Percentiles rank a stretch among this genome's conserved stretches.
Evolutionary conservation across 768 basidiomycete species (phyloP).

Genomic region (Suillus paluster): DNA sequence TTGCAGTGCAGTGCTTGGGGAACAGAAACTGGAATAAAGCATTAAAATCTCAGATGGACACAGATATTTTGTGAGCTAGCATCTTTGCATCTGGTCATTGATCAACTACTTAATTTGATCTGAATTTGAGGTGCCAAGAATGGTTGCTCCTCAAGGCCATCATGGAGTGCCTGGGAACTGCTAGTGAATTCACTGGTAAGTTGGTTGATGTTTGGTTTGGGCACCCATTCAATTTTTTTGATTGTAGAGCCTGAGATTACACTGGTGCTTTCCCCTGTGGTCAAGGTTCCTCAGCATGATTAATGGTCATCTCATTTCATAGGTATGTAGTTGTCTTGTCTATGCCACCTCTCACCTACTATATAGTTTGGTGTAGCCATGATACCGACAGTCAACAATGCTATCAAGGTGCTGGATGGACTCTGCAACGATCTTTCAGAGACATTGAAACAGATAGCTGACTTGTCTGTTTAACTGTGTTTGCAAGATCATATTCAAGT

Average conservation of each 20-base stretch:
- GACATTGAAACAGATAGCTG: constrained; percentile 66
- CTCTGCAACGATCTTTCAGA: constrained; percentile 63
- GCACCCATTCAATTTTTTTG: background rate
- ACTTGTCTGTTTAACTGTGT: constrained; percentile 70
- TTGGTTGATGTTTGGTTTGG: background rate
- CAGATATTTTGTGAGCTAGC: constrained; percentile 60
- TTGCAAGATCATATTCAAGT: constrained; percentile 68
- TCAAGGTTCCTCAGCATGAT: constrained; percentile 58
- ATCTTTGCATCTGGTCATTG: constrained; percentile 58
- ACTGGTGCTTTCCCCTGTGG: constrained; percentile 70
- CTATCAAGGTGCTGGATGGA: constrained; percentile 65
- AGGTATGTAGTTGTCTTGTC: constrained; percentile 42
- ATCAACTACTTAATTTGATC: constrained; percentile 61
- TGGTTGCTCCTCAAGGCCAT: constrained; percentile 62
- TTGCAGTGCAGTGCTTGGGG: constrained; percentile 75
- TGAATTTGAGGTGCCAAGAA: constrained; percentile 57
- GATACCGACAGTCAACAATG: constrained; percentile 76
- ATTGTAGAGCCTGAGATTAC: constrained; percentile 71
- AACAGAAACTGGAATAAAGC: constrained; percentile 58
- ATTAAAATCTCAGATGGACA: constrained; percentile 67
- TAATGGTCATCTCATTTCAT: constrained; percentile 62
- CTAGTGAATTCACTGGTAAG: constrained; percentile 73
- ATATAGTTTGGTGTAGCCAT: constrained; percentile 52
- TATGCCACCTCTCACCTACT: background rate
- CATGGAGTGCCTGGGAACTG: constrained; percentile 68